Base-by-base conservation (phyloP, 805 yeast species). In the Suhomyces kilbournensis region DNA sequence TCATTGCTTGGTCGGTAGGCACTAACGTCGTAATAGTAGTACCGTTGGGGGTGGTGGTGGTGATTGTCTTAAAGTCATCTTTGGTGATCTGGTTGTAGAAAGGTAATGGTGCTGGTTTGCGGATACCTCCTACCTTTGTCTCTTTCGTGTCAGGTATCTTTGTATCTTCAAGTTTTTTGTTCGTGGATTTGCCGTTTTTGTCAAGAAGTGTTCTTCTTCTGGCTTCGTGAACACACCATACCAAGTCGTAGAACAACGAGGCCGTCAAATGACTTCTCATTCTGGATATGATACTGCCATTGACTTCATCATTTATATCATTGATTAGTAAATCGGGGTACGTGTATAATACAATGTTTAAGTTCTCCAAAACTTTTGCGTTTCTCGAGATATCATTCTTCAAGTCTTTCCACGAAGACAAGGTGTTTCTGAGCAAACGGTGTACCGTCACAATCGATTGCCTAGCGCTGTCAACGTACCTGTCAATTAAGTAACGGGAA, bases 171-270 rank as follows among this genome's bases (percentile, higher is more conserved):
- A 25, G 26, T 19, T 28, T 47, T 22, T 34, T 49, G 10, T 51
- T 57, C 51, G 60, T 52, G 14, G 23, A n/a, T 5, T 44, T 50
- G 14, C 48, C 45, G 20, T 60, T 61, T 48, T 70, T 72, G 42
- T 68, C 74, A 7, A 69, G 66, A 35, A 69, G 64, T 28, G 75
- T 73, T 50, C 96, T 75, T 65, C 97, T 77, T 65, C 96, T 78
- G 0, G 97, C 97, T 64, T 92, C 97, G 68, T 92, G 97, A 46
- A 92, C 86, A 66, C 96, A 88, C 91, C 96, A 91, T 10, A 92
- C 93, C 49, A 92, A 76, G 68, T 92, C 97, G 65, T 92, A 92
- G 61, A 92, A 92, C 49, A 92, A 69, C 0, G 97, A 90, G 1
- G 94, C 96, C 0, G 97, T 88, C 59, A 92, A 75, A 68, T 92